Percentiles rank a stretch among this genome's conserved stretches.
These are phyloP conservation scores for Prunella vulgaris DNA, from an alignment of 257 asterid genomes.

Conservation along the genomic window DNA sequence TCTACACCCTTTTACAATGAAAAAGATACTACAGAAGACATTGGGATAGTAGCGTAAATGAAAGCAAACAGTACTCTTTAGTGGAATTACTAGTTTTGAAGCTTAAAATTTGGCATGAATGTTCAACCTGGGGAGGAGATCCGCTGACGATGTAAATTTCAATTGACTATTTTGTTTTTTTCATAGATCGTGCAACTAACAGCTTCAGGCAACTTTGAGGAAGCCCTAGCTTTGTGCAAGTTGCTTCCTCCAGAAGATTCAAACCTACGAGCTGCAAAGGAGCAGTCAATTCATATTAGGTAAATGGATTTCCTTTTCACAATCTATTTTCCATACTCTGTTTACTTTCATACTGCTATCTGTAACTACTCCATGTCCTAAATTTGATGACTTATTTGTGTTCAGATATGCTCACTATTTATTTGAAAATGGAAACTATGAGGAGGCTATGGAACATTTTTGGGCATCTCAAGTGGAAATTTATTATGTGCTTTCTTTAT, in stretches of 20 bases:
- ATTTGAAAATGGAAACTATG: slow-evolving; percentile 87
- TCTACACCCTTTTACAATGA: slow-evolving; percentile 5
- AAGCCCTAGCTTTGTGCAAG: slow-evolving; percentile 93
- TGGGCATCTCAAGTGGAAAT: slow-evolving; percentile 93
- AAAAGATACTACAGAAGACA: not conserved
- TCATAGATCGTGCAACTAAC: slow-evolving; percentile 89
- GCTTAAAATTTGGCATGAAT: not conserved
- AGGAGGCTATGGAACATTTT: slow-evolving; percentile 97
- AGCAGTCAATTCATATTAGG: slow-evolving; percentile 97
- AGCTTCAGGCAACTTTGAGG: slow-evolving; percentile 97
- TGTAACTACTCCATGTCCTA: slow-evolving; percentile 13
- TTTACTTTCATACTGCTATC: slow-evolving; percentile 1
- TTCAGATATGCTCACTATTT: slow-evolving; percentile 90
- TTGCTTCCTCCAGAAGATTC: slow-evolving; percentile 97
- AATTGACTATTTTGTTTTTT: slow-evolving; percentile 23
- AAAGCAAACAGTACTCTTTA: not conserved
- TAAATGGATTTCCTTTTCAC: slow-evolving; percentile 17
- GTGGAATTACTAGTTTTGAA: slow-evolving; percentile 1
- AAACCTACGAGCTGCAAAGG: slow-evolving; percentile 87
- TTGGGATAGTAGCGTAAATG: not conserved
- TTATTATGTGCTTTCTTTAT: slow-evolving; percentile 73
- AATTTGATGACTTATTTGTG: slow-evolving; percentile 25
- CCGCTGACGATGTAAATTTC: not conserved
- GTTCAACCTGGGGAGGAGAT: slow-evolving; percentile 16
- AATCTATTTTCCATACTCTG: not conserved